Evolutionary conservation across 2,329 filamentous ascomycete genomes (phyloP).

Genomic region (Anisogramma anomala): DNA sequence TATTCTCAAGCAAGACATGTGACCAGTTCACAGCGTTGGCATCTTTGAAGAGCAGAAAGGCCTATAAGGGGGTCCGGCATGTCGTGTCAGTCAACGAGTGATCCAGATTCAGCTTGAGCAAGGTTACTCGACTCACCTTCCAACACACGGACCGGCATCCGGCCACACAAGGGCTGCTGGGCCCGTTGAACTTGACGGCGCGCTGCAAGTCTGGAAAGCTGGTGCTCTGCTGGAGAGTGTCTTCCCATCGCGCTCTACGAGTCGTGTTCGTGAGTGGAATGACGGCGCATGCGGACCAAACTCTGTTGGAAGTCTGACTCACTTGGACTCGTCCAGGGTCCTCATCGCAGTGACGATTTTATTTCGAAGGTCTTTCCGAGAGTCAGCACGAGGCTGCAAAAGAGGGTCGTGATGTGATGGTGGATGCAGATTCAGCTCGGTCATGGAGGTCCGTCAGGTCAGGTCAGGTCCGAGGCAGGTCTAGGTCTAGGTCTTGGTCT

Average conservation of each 20-base stretch:
- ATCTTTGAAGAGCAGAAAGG: constrained; percentile 67
- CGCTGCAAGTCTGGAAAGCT: constrained; percentile 51
- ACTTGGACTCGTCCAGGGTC: constrained; percentile 44
- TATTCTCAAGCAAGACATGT: constrained; percentile 52
- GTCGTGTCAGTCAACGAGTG: constrained; percentile 10
- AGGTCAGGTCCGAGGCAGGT: no score
- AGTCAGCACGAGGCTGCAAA: constrained; percentile 1
- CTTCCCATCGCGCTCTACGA: constrained; percentile 54
- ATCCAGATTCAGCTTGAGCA: no score
- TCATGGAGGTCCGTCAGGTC: not conserved
- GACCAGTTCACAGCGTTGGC: constrained; percentile 57
- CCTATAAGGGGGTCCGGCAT: no score
- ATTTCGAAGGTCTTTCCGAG: not conserved
- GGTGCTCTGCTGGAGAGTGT: constrained; percentile 45
- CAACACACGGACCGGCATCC: constrained; percentile 82
- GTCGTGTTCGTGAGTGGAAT: not conserved
- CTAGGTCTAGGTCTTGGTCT: no score
- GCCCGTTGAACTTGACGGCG: constrained; percentile 49
- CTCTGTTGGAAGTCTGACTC: constrained; percentile 14
- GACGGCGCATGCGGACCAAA: not conserved
- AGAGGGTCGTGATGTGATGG: not conserved
- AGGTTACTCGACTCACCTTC: constrained; percentile 43
- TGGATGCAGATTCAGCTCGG: not conserved
- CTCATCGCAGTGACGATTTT: constrained; percentile 30
- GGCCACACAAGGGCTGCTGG: constrained; percentile 51